Conservation (phyloP, 2,329 filamentous ascomycete genomes). For the Talaromyces sp. region DNA sequence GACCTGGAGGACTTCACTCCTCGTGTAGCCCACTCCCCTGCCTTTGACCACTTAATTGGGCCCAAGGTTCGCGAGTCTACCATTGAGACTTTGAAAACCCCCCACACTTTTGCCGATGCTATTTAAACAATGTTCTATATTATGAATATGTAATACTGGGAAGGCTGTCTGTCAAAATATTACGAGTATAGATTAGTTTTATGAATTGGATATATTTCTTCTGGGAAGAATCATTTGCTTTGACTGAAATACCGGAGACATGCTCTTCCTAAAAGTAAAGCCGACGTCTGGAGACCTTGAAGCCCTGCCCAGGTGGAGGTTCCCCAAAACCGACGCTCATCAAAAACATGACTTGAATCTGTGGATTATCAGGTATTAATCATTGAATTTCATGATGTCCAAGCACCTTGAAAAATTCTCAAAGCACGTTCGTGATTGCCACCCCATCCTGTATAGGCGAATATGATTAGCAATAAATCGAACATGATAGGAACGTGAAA, state of each 20-base stretch:
- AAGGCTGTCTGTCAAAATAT: background rate
- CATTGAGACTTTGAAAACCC: conserved; percentile 21
- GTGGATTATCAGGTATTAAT: no score
- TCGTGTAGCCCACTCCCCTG: conserved; percentile 32
- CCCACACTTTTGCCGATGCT: conserved; percentile 27
- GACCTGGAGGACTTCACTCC: conserved; percentile 33
- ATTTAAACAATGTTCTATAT: conserved; percentile 4
- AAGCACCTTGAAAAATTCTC: background rate
- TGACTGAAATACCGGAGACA: no score
- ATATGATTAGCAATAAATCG: background rate
- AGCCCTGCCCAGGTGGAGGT: no score
- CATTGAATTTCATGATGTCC: no score
- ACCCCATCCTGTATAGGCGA: background rate
- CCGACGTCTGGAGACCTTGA: no score
- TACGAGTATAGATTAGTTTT: background rate
- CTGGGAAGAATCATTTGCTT: no score
- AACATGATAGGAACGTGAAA: background rate
- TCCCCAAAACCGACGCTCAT: no score
- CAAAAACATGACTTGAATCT: no score
- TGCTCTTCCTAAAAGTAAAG: no score
- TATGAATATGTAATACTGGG: background rate
- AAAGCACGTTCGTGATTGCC: background rate
- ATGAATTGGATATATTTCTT: background rate
- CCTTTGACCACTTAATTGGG: conserved; percentile 35
- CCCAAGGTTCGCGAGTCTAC: conserved; percentile 11